Evolutionary conservation across 1,284 basidiomycete genomes (phyloP), one percentile per base, ranked within the genome.

Genomic region (Coniferiporia sulphurascens): DNA sequence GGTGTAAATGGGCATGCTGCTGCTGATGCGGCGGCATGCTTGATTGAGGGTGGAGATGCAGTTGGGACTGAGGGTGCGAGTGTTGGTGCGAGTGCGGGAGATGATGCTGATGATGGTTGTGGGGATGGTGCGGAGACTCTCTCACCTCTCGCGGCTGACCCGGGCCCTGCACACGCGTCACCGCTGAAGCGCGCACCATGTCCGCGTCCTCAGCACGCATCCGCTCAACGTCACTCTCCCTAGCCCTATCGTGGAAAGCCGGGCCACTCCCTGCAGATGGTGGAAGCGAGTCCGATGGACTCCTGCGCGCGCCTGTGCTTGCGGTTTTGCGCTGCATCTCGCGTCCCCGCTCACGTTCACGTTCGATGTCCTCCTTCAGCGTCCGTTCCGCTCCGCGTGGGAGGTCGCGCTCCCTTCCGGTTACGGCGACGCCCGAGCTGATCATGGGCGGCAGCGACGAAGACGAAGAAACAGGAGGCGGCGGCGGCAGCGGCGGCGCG

Each of bases 221-320:
- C 51, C 67, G 65, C 51, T 69, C 67, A 48, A n/a, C 69, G 62
- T 5, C 61, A 58, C 27, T 68, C 65, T 35, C 67, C 63, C 59
- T 71, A 67, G 35, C 69, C 15, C 55, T 48, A 19, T 36, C 55
- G 21, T 36, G 35, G 4, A 8, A 36, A n/a, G 41, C 10, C 34
- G 34, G 17, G 35, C 66, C 8, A 71, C 67, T 17, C 38, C 21
- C 41, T 3, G 68, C 38, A 4, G 69, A 43, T 27, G 35, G 53
- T 49, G 66, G 32, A 12, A n/a, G 7, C 10, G 41, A n/a, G 2
- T n/a, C 44, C 44, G 35, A 34, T 15, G 53, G 27, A 34, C 34
- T 46, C 17, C 32, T 17, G 35, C 56, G 55, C 55, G 46, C 55
- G 44, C 48, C 36, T 36, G 21, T 48, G 43, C 48, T 55, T 34